Conservation (phyloP, 306 rosid species). For the Vachellia collinsii region DNA sequence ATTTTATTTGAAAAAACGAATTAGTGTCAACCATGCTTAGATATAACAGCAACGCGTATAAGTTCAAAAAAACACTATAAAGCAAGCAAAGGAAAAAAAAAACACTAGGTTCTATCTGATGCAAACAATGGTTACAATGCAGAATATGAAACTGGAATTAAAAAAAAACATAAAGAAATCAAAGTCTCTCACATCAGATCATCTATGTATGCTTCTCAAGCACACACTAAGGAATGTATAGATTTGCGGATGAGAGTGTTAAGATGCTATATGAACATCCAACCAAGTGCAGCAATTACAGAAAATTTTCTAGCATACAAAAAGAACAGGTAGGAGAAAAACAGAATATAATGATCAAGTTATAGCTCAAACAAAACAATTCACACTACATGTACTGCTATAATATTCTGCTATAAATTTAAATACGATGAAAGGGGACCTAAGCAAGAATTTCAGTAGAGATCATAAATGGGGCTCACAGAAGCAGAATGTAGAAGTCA, state of each 20-base stretch:
- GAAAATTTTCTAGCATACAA: constrained; percentile 24
- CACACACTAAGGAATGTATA: constrained; percentile 30
- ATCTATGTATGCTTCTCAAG: constrained; percentile 5
- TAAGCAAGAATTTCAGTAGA: constrained; percentile 1
- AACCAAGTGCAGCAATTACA: constrained; percentile 25
- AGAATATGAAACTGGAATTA: too few species aligned
- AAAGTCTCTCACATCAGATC: too few species aligned
- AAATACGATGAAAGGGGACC: constrained; percentile 15
- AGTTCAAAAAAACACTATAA: constrained; percentile 9
- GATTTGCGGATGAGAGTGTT: constrained; percentile 36
- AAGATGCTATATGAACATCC: constrained; percentile 38
- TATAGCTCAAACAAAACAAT: neutral
- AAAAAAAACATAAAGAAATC: too few species aligned
- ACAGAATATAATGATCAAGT: neutral
- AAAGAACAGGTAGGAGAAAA: neutral
- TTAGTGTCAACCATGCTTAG: neutral
- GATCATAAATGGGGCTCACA: constrained; percentile 12
- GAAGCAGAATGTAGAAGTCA: constrained; percentile 1
- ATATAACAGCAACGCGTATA: neutral
- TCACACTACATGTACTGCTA: too few species aligned
- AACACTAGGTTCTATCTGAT: too few species aligned
- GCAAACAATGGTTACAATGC: too few species aligned
- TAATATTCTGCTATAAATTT: too few species aligned
- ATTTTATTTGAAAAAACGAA: too few species aligned
- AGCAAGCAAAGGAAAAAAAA: neutral